Percentiles rank a stretch among this genome's conserved stretches.
These are phyloP conservation scores for Ceratobasidium theobromae DNA, from an alignment of 1,284 basidiomycete species.

Conservation along the genomic window DNA sequence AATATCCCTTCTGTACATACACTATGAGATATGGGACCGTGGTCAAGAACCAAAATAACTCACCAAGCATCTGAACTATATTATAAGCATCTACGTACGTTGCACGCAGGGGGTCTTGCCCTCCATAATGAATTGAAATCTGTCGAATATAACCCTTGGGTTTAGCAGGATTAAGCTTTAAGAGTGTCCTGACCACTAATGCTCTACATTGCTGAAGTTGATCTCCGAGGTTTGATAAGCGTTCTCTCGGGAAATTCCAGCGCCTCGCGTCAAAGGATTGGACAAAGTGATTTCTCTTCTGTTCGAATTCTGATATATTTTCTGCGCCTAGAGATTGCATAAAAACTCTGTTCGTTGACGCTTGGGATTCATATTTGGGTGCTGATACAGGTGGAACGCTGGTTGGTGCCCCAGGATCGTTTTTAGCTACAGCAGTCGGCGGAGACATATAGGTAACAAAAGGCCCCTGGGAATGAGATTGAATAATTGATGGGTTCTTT, in stretches of 20 bases:
- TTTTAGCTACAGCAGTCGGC: not conserved
- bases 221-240: not conserved
- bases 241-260: not conserved
- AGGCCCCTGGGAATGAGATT: not conserved
- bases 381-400: not conserved
- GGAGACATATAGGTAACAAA: not conserved
- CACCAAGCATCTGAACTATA: not conserved
- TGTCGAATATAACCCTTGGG: not conserved
- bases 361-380: not conserved
- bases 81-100: slow-evolving; percentile 1
- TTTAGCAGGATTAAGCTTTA: not conserved
- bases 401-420: not conserved
- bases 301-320: not conserved
- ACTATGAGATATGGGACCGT: not conserved
- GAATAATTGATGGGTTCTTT: not conserved
- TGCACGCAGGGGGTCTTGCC: not conserved
- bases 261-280: not conserved
- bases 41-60: not conserved
- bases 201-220: not conserved
- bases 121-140: slow-evolving; percentile 15
- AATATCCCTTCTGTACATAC: not conserved
- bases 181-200: not conserved
- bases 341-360: not conserved
- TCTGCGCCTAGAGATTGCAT: not conserved
- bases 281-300: not conserved